Conservation (phyloP, 1,284 basidiomycete species). For the Tremellales sp. region DNA sequence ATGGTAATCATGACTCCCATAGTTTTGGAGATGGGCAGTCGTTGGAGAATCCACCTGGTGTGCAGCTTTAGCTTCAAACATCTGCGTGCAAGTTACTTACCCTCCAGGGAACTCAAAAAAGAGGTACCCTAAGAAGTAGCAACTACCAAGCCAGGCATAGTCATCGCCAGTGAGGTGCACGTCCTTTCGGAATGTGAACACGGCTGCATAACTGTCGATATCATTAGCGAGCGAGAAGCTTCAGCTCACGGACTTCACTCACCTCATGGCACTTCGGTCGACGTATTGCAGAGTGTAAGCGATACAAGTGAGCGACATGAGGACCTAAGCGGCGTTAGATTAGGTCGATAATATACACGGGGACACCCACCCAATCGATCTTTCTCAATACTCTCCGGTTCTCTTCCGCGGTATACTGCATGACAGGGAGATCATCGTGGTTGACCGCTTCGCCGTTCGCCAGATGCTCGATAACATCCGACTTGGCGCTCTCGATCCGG, state of each 20-base stretch:
- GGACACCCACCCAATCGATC: constrained; percentile 34
- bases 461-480: constrained; percentile 17
- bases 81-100: too few species aligned
- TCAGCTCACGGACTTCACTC: not conserved
- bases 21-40: constrained; percentile 27
- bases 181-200: constrained; percentile 39
- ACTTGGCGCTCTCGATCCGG: constrained; percentile 13
- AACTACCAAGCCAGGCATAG: constrained; percentile 33
- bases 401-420: constrained; percentile 23
- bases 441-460: constrained; percentile 16
- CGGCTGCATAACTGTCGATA: constrained; percentile 35
- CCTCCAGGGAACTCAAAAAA: too few species aligned
- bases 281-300: constrained; percentile 46
- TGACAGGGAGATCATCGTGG: constrained; percentile 15
- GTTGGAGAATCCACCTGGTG: constrained; percentile 32
- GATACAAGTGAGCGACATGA: constrained; percentile 40
- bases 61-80: too few species aligned
- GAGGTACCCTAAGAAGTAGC: constrained; percentile 30
- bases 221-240: not conserved
- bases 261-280: constrained; percentile 43
- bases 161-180: constrained; percentile 25
- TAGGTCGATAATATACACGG: not conserved
- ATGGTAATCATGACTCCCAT: constrained; percentile 31
- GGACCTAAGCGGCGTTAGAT: constrained; percentile 20
- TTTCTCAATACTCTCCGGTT: constrained; percentile 31